phyloP scores from a whole-genome alignment of 768 basidiomycete genomes.

The Psilocybe sp. region DNA sequence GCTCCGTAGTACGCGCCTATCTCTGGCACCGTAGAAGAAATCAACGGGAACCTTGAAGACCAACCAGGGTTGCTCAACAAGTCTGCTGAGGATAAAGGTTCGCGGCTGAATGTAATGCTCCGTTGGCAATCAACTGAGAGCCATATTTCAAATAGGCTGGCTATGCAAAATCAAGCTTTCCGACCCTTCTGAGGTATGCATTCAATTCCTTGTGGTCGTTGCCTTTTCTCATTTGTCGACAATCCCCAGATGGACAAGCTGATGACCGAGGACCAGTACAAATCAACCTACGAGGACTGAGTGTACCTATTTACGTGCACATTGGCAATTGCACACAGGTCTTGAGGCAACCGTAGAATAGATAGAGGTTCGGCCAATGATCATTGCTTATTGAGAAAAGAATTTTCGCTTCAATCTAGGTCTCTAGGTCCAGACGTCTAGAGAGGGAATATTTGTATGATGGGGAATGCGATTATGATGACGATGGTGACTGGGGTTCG shows the following conservation, averaged over 20 bases:
- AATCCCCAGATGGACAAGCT: slow-evolving; percentile 60
- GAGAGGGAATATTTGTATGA: slow-evolving; percentile 2
- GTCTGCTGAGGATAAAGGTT: slow-evolving; percentile 80
- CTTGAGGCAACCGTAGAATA: neutral
- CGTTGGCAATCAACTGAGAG: neutral
- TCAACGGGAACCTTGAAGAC: slow-evolving; percentile 68
- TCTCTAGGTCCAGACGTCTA: neutral
- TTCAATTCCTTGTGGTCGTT: neutral
- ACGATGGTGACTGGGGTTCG: slow-evolving; percentile 46
- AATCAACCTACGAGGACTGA: slow-evolving; percentile 33
- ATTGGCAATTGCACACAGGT: neutral
- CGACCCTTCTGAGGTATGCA: slow-evolving; percentile 68
- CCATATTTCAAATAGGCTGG: slow-evolving; percentile 66
- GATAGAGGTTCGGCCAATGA: neutral
- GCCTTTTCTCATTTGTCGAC: neutral
- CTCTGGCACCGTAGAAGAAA: slow-evolving; percentile 75
- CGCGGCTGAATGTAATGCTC: slow-evolving; percentile 13
- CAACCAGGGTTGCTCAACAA: slow-evolving; percentile 87
- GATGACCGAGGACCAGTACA: slow-evolving; percentile 76
- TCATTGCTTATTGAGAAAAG: neutral
- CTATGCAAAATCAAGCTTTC: slow-evolving; percentile 89
- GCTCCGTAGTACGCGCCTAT: slow-evolving; percentile 81
- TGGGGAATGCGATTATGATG: slow-evolving; percentile 19
- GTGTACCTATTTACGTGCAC: neutral
- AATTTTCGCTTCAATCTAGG: neutral